These are phyloP conservation scores for Rhinocladiella mackenziei DNA, from an alignment of 2,329 filamentous ascomycete species.

Conservation along the genomic window DNA sequence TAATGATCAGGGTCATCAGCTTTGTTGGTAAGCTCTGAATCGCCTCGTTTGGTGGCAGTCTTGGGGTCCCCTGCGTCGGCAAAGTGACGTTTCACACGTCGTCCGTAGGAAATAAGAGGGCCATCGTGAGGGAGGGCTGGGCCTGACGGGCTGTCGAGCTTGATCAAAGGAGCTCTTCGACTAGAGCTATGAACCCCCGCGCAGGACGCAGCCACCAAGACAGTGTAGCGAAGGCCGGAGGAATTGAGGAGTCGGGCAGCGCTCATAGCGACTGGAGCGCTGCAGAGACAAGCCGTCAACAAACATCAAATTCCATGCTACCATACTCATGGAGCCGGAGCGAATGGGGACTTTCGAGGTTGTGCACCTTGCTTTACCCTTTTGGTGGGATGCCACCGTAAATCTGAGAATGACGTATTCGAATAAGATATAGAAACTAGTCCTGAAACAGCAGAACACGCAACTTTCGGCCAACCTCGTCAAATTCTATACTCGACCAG, in stretches of 20 bases:
- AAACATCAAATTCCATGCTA: slow-evolving; percentile 18
- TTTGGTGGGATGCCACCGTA: neutral
- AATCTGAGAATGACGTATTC: neutral
- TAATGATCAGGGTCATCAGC: slow-evolving; percentile 21
- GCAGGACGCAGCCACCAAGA: slow-evolving; percentile 17
- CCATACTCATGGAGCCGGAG: neutral
- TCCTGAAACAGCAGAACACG: too few relatives aligned
- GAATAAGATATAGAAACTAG: too few relatives aligned
- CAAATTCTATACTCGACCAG: too few relatives aligned
- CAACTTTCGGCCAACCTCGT: too few relatives aligned
- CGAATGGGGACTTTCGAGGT: too few relatives aligned
- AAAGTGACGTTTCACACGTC: slow-evolving; percentile 17
- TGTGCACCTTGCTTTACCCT: too few relatives aligned
- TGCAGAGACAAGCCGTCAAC: slow-evolving; percentile 16
- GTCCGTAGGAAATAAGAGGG: slow-evolving; percentile 11
- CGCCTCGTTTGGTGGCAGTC: slow-evolving; percentile 14
- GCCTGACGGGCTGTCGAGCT: slow-evolving; percentile 21
- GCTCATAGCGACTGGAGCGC: slow-evolving; percentile 28
- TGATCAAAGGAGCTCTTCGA: slow-evolving; percentile 7
- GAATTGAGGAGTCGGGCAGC: slow-evolving; percentile 25
- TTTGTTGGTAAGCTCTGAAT: slow-evolving; percentile 19
- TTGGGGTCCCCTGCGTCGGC: slow-evolving; percentile 10
- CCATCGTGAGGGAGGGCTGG: slow-evolving; percentile 14
- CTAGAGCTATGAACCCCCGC: slow-evolving; percentile 18
- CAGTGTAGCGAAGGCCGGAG: slow-evolving; percentile 14